Evolutionary conservation across 2,329 filamentous ascomycete species (phyloP).

Genomic region (Fusarium albidum): DNA sequence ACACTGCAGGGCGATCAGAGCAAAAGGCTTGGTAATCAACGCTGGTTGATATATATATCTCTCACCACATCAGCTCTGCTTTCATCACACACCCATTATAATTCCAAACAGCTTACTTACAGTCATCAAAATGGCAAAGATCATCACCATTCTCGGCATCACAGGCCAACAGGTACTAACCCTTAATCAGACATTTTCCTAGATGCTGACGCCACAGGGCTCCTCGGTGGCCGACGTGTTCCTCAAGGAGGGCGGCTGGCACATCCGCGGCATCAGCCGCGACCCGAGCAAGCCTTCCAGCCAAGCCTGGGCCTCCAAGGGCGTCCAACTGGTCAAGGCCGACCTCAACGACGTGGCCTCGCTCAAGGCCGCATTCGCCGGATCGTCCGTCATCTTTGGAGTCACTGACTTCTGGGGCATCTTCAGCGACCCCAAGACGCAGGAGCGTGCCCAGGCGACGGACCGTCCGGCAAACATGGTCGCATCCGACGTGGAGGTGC

Average conservation of each 20-base stretch:
- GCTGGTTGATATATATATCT: no score
- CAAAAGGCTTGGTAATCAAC: no score
- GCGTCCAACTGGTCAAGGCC: slow-evolving; percentile 24
- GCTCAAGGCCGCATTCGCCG: slow-evolving; percentile 18
- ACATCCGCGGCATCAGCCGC: slow-evolving; percentile 26
- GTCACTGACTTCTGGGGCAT: slow-evolving; percentile 23
- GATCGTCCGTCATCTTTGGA: slow-evolving; percentile 23
- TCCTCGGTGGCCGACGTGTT: slow-evolving; percentile 23
- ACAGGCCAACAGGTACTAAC: no score
- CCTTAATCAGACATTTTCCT: no score
- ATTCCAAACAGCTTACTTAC: no score
- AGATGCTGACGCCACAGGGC: no score
- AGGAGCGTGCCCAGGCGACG: no score
- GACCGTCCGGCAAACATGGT: neutral
- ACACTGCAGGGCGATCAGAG: no score
- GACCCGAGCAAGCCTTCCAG: neutral
- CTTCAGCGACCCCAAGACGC: slow-evolving; percentile 7
- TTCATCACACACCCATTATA: no score
- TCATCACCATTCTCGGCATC: no score
- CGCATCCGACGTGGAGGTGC: slow-evolving; percentile 22
- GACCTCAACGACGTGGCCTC: slow-evolving; percentile 14
- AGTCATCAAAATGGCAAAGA: no score
- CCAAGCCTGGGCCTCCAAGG: slow-evolving; percentile 5
- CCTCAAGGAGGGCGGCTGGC: slow-evolving; percentile 14
- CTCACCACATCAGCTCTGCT: no score